Conservation (phyloP, 331 rosid species). For the Acacia pycnantha region DNA sequence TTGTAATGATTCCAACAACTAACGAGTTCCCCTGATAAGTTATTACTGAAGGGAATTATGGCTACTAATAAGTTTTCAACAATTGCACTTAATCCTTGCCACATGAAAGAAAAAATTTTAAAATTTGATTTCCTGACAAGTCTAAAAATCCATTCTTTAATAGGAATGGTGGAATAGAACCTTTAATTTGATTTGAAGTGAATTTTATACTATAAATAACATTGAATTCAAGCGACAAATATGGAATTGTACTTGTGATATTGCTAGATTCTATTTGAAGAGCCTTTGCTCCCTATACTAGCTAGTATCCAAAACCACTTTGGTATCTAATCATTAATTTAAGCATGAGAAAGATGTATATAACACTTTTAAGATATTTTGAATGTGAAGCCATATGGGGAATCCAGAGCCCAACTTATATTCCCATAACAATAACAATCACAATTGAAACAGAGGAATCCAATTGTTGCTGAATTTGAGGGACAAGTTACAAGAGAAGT, state of each 20-base stretch:
- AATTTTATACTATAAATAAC: not conserved
- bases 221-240: not conserved
- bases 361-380: not conserved
- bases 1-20: too few species aligned
- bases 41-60: too few species aligned
- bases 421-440: rapidly evolving
- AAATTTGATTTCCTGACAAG: not conserved
- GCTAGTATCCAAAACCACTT: too few species aligned
- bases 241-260: not conserved
- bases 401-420: constrained; percentile 33
- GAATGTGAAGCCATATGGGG: constrained; percentile 34
- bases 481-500: not conserved
- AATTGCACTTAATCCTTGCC: not conserved
- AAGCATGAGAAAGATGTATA: too few species aligned
- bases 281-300: too few species aligned
- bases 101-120: constrained; percentile 3
- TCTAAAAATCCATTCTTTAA: not conserved
- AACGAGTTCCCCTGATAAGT: too few species aligned
- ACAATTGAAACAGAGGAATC: constrained; percentile 14
- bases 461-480: not conserved
- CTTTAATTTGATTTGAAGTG: not conserved
- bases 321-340: too few species aligned
- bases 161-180: not conserved
- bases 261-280: not conserved
- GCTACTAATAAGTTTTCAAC: constrained; percentile 24